Percentiles rank a stretch among this genome's conserved stretches.
phyloP scores from a whole-genome alignment of 495 filamentous ascomycete species.

The Haplographium delicatum region DNA sequence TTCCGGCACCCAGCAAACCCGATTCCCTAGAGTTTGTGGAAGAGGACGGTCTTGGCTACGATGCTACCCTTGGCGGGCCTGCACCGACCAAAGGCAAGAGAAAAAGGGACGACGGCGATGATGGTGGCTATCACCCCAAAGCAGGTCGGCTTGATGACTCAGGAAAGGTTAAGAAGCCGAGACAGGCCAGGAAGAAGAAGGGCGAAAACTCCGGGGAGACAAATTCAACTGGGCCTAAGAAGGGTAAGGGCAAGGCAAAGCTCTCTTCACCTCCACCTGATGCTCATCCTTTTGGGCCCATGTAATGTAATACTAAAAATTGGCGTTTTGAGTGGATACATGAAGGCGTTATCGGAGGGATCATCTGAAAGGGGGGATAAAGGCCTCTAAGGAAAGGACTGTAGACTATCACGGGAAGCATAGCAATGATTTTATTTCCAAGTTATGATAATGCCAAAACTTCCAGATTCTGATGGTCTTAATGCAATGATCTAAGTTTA shows the following conservation, averaged over 20 bases:
- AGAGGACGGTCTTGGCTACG: slow-evolving; percentile 28
- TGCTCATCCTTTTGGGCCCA: slow-evolving; percentile 13
- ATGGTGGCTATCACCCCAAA: slow-evolving; percentile 65
- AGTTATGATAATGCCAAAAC: background rate
- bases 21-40: slow-evolving; percentile 27
- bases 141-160: slow-evolving; percentile 4
- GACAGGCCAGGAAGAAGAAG: slow-evolving; percentile 16
- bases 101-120: slow-evolving; percentile 56
- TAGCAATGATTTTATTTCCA: background rate
- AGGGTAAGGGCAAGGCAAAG: slow-evolving; percentile 8
- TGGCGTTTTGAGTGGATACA: background rate
- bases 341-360: background rate
- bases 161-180: slow-evolving; percentile 16
- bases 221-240: background rate
- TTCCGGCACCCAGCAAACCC: slow-evolving; percentile 26
- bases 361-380: background rate
- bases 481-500: slow-evolving; percentile 3
- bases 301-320: slow-evolving; percentile 4
- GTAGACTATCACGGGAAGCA: background rate
- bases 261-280: slow-evolving; percentile 5
- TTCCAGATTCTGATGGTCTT: slow-evolving; percentile 4
- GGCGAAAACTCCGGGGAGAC: slow-evolving; percentile 6
- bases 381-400: background rate
- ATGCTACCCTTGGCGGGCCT: slow-evolving; percentile 31
- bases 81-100: slow-evolving; percentile 40